phyloP scores from a whole-genome alignment of 2,329 filamentous ascomycete genomes.

The Beauveria asiatica region DNA sequence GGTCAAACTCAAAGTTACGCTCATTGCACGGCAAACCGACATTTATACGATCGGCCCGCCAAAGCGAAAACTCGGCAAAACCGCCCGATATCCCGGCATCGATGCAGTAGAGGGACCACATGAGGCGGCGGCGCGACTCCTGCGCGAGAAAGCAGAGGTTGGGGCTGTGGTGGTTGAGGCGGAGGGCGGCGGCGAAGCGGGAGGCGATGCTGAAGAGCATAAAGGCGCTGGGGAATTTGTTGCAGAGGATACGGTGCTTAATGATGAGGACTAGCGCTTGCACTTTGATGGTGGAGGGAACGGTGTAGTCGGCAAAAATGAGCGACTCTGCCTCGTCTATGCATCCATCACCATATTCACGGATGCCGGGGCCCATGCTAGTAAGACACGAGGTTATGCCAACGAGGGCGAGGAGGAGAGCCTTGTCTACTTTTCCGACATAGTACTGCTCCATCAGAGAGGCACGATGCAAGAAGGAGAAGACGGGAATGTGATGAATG shows the following conservation, averaged over 20 bases:
- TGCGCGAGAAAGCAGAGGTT: conserved; percentile 32
- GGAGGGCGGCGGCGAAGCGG: conserved; percentile 33
- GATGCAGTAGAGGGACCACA: conserved; percentile 37
- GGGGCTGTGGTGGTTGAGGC: conserved; percentile 34
- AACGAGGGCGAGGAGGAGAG: conserved; percentile 44
- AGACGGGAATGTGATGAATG: conserved; percentile 50
- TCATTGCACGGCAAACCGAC: conserved; percentile 35
- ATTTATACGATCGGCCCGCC: conserved; percentile 32
- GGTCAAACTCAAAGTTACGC: conserved; percentile 45
- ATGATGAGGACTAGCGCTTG: conserved; percentile 38
- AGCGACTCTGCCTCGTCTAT: conserved; percentile 46
- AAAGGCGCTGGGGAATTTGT: conserved; percentile 35
- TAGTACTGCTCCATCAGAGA: conserved; percentile 53
- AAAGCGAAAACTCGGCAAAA: conserved; percentile 36
- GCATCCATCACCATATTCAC: conserved; percentile 44
- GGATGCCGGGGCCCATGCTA: conserved; percentile 43
- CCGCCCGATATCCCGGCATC: conserved; percentile 35
- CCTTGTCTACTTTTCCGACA: conserved; percentile 45
- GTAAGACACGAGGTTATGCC: conserved; percentile 49
- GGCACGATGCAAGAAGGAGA: conserved; percentile 50
- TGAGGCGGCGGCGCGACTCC: conserved; percentile 33
- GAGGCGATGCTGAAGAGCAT: conserved; percentile 36
- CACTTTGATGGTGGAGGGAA: conserved; percentile 48
- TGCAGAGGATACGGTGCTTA: conserved; percentile 35
- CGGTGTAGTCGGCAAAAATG: conserved; percentile 44